Evolutionary conservation across 2,329 filamentous ascomycete species (phyloP).

Genomic region (Thelonectria rubi): DNA sequence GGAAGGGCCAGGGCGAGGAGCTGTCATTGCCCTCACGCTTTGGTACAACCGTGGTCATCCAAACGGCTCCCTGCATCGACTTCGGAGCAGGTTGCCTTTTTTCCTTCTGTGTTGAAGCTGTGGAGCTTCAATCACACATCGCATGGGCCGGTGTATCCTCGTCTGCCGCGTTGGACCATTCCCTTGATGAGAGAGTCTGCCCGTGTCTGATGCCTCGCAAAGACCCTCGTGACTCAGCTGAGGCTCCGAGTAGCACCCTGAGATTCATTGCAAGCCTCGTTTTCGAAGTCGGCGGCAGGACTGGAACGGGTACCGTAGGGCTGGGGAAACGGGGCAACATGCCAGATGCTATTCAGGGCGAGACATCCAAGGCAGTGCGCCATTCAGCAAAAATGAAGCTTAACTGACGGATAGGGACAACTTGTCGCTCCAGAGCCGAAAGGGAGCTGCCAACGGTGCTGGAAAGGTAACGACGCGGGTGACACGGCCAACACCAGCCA

Average conservation of each 20-base stretch:
- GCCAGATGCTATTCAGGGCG: background rate
- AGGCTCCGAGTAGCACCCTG: background rate
- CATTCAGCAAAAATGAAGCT: conserved; percentile 7
- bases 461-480: conserved; percentile 28
- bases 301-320: background rate
- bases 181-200: conserved; percentile 12
- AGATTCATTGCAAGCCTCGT: too few species aligned
- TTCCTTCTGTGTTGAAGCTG: conserved; percentile 25
- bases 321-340: background rate
- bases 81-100: conserved; percentile 39
- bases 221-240: background rate
- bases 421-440: conserved; percentile 1
- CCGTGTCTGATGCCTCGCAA: conserved; percentile 1
- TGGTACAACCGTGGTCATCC: conserved; percentile 33
- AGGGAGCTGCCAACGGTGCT: conserved; percentile 20
- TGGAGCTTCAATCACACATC: conserved; percentile 23
- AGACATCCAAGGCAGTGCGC: background rate
- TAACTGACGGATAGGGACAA: conserved; percentile 3
- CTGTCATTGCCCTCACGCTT: conserved; percentile 38
- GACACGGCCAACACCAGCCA: conserved; percentile 36
- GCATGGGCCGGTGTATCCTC: conserved; percentile 30
- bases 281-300: background rate
- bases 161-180: conserved; percentile 28
- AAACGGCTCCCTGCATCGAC: conserved; percentile 43
- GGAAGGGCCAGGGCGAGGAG: conserved; percentile 39